These are phyloP conservation scores for Calocybe cyanea DNA, from an alignment of 768 basidiomycete species.

Conservation along the genomic window DNA sequence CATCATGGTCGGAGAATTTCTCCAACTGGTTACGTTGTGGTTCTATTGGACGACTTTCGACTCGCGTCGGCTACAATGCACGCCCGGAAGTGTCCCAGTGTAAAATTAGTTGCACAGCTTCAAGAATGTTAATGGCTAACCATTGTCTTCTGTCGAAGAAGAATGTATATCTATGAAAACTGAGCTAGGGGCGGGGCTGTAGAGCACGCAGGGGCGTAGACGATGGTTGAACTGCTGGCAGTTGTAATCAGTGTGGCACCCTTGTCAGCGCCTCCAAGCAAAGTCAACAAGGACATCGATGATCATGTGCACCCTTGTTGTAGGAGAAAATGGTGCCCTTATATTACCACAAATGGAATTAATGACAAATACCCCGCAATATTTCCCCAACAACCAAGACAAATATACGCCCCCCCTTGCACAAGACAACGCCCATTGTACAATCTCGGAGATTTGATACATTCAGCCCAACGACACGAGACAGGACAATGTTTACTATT, in stretches of 20 bases:
- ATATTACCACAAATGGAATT: constrained; percentile 5
- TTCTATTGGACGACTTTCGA: constrained; percentile 30
- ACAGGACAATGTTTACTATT: too few species aligned
- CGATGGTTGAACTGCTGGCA: constrained; percentile 8
- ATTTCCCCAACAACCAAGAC: constrained; percentile 15
- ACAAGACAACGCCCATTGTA: too few species aligned
- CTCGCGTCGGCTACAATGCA: constrained; percentile 30
- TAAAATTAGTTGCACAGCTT: not conserved
- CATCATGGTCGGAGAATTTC: constrained; percentile 22
- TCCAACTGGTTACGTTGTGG: constrained; percentile 15
- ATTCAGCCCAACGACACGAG: too few species aligned
- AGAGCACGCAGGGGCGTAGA: too few species aligned
- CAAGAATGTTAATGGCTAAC: constrained; percentile 1
- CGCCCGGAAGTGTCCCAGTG: not conserved
- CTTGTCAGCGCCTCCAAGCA: too few species aligned
- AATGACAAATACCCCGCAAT: constrained; percentile 29
- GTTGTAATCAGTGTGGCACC: constrained; percentile 8
- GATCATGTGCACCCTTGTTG: constrained; percentile 14
- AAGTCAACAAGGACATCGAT: not conserved
- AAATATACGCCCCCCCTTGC: too few species aligned
- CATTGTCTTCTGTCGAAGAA: too few species aligned
- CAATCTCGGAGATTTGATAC: too few species aligned
- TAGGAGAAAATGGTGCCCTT: not conserved
- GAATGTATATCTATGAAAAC: too few species aligned
- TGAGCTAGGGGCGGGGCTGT: too few species aligned